These are phyloP conservation scores for Claviceps sp. DNA, from an alignment of 2,329 filamentous ascomycete genomes.

Conservation along the genomic window DNA sequence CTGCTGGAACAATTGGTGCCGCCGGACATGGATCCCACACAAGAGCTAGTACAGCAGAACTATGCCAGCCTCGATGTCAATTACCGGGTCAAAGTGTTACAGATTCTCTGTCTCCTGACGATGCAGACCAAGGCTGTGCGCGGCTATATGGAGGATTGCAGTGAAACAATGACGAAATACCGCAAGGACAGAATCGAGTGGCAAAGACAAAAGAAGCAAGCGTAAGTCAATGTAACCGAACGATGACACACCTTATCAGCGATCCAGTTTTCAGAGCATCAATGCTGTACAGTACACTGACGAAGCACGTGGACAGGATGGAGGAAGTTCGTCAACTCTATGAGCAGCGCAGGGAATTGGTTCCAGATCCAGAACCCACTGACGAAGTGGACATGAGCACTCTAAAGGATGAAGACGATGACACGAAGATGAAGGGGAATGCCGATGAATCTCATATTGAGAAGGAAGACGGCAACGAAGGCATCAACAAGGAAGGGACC, in stretches of 20 bases:
- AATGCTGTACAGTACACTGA: background rate
- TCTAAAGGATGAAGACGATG: constrained; percentile 37
- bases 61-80: constrained; percentile 75
- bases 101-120: constrained; percentile 76
- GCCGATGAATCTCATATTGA: constrained; percentile 46
- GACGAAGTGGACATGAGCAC: constrained; percentile 40
- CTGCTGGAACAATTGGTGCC: constrained; percentile 74
- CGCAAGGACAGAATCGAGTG: constrained; percentile 92
- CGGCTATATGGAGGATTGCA: constrained; percentile 82
- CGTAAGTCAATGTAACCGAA: constrained; percentile 31
- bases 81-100: constrained; percentile 62
- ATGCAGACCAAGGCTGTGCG: constrained; percentile 77
- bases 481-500: constrained; percentile 61
- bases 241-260: constrained; percentile 3
- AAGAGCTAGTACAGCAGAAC: constrained; percentile 57
- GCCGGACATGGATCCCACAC: constrained; percentile 57
- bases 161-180: constrained; percentile 85
- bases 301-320: constrained; percentile 29
- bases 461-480: constrained; percentile 47
- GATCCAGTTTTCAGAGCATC: background rate
- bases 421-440: constrained; percentile 45
- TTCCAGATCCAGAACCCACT: constrained; percentile 58
- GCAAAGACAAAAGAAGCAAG: constrained; percentile 62
- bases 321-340: constrained; percentile 60
- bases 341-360: constrained; percentile 57